These are phyloP conservation scores for Spizellomyces punctatus DNA, from an alignment of 192 early-diverging fungal species.

Conservation along the genomic window DNA sequence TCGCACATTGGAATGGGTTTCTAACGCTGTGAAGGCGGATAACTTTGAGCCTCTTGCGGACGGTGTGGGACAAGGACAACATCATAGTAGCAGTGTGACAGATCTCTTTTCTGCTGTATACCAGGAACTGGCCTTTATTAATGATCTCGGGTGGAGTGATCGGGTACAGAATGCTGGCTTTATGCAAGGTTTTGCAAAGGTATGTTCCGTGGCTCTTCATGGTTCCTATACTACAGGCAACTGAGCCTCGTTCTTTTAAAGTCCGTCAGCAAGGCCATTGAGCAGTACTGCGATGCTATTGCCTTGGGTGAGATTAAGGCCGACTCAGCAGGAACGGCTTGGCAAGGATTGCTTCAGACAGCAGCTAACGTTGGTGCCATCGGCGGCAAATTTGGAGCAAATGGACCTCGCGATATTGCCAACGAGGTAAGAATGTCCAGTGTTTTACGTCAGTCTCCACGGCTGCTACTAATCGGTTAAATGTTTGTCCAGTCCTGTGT, in stretches of 20 bases:
- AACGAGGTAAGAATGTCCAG: slow-evolving; percentile 30
- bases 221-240: too few relatives aligned
- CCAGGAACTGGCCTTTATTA: slow-evolving; percentile 55
- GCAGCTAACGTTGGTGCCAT: slow-evolving; percentile 22
- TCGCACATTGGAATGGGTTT: slow-evolving; percentile 55
- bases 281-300: slow-evolving; percentile 62
- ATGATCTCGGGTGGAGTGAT: slow-evolving; percentile 54
- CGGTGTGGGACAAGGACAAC: slow-evolving; percentile 18
- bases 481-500: slow-evolving; percentile 49
- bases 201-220: too few relatives aligned
- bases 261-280: slow-evolving; percentile 52
- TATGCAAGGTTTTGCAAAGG: slow-evolving; percentile 50
- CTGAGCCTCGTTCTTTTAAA: slow-evolving; percentile 12
- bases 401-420: slow-evolving; percentile 52
- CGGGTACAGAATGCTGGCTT: slow-evolving; percentile 53
- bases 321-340: slow-evolving; percentile 13
- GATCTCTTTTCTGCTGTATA: slow-evolving; percentile 58
- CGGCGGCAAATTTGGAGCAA: slow-evolving; percentile 24
- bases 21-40: slow-evolving; percentile 56
- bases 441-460: too few relatives aligned
- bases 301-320: slow-evolving; percentile 44
- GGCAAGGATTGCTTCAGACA: slow-evolving; percentile 38
- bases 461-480: not conserved
- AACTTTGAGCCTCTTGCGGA: slow-evolving; percentile 47
- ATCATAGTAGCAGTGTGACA: slow-evolving; percentile 50